Percentiles rank a stretch among this genome's conserved stretches.
Evolutionary conservation across 2,329 filamentous ascomycete species (phyloP).

Genomic region (Metarhizium album): DNA sequence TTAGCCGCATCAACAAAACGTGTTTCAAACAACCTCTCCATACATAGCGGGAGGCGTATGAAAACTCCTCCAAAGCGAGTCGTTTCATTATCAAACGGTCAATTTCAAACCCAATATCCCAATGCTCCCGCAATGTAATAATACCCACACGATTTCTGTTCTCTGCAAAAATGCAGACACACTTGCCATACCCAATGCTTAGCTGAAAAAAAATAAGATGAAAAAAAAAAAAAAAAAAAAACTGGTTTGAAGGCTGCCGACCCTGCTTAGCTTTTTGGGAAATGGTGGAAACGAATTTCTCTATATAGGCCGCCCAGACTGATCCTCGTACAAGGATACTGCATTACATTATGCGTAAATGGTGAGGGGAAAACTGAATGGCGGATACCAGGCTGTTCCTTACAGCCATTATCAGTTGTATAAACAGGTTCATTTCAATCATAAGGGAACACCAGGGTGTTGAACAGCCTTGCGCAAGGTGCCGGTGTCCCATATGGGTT

Average conservation of each 20-base stretch:
- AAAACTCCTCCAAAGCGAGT: background rate
- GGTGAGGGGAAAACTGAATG: background rate
- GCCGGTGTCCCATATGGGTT: background rate
- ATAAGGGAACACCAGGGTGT: background rate
- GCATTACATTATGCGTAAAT: background rate
- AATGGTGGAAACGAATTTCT: background rate
- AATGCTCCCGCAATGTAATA: background rate
- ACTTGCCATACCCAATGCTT: slow-evolving; percentile 6
- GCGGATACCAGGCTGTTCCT: background rate
- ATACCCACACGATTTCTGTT: slow-evolving; percentile 1
- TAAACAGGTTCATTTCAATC: slow-evolving; percentile 2
- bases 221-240: slow-evolving; percentile 9
- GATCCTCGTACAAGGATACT: background rate
- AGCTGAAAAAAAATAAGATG: slow-evolving; percentile 1
- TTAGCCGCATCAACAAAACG: background rate
- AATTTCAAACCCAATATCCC: background rate
- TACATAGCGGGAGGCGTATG: background rate
- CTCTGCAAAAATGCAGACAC: slow-evolving; percentile 6
- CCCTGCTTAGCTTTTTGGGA: background rate
- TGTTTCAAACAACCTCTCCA: slow-evolving; percentile 1
- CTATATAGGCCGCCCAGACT: background rate
- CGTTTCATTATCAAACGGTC: background rate
- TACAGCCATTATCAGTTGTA: background rate
- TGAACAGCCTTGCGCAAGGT: background rate
- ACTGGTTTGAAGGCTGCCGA: slow-evolving; percentile 4